Evolutionary conservation across 2,329 filamentous ascomycete genomes (phyloP).

Genomic region (Aspergillus tamarii): DNA sequence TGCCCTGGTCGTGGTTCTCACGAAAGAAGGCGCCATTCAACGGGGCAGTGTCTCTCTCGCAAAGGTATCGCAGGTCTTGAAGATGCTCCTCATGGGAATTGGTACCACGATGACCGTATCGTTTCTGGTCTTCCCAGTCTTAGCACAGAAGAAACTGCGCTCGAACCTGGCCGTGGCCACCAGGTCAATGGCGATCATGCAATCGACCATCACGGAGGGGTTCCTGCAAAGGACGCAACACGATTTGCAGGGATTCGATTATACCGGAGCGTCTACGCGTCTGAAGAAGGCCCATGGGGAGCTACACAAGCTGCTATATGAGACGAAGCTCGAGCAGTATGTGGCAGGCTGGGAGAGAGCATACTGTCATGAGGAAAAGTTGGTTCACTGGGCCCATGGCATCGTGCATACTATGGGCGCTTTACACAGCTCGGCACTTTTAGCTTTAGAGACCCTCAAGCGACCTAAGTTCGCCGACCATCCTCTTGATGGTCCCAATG

Average conservation of each 20-base stretch:
- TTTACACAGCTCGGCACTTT: conserved; percentile 82
- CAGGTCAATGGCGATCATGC: conserved; percentile 75
- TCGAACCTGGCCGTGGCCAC: conserved; percentile 74
- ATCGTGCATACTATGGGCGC: conserved; percentile 89
- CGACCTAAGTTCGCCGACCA: conserved; percentile 51
- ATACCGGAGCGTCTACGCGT: conserved; percentile 61
- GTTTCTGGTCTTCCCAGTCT: conserved; percentile 75
- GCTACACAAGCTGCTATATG: conserved; percentile 76
- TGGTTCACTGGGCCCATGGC: conserved; percentile 82
- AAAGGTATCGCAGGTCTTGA: conserved; percentile 80
- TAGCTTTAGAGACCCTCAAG: conserved; percentile 81
- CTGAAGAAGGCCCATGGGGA: conserved; percentile 70
- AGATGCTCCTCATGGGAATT: conserved; percentile 79
- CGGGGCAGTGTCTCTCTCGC: conserved; percentile 77
- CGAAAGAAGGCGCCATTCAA: conserved; percentile 87
- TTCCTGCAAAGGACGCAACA: conserved; percentile 85
- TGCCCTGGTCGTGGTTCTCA: conserved; percentile 85
- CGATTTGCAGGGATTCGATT: conserved; percentile 70
- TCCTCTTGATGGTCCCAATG: background rate
- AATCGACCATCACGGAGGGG: conserved; percentile 77
- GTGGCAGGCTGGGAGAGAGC: conserved; percentile 76
- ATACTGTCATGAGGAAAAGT: conserved; percentile 74
- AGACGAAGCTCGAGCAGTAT: conserved; percentile 89
- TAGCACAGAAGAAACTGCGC: conserved; percentile 73
- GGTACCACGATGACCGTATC: conserved; percentile 73